Base-by-base conservation (phyloP, 2,329 filamentous ascomycete species). In the Zymoseptoria ardabiliae region DNA sequence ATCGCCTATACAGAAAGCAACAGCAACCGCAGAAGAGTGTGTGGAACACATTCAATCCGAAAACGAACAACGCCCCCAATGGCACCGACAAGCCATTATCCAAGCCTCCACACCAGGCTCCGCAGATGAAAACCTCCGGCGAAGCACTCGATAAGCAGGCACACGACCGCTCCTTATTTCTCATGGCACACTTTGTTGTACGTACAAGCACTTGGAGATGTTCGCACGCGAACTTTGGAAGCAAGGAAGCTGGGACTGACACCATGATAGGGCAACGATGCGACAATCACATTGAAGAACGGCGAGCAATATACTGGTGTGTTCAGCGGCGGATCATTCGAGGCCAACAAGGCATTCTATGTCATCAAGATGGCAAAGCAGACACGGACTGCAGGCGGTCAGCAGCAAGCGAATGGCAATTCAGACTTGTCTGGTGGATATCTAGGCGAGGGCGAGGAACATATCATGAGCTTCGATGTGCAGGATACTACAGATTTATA, bases 331-430 rank as follows among this genome's bases (percentile, higher is more conserved):
- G 80, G 79, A 11, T 77, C 77, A 8, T 71, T 82, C 23, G 81
- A 83, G 57, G 13, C 78, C 4, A 76, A 72, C 62, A 80, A 83
- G 63, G 75, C 80, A 53, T 78, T 79, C 19, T 82, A 87, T 66
- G 74, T 81, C 25, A 76, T 87, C 66, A 88, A 87, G 73, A 89
- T 89, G 85, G 82, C 84, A 30, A 83, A 82, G 70, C 80, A 79
- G 63, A 71, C 77, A 58, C 71, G 74, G 51, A 67, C 72, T 19
- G 72, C 71, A 25, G 72, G 70, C 60, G 72, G 75, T 53, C 51
- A 23, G 20, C 65, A 74, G 52, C 77, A 78, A 59, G 65, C 69
- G 53, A 83, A 82, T 70, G 81, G 81, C 59, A 69, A 70, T 11
- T 67, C 68, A 28, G 78, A 76, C 6, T 30, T 64, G 2, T 61